A percentile compares a stretch with the other conserved stretches of the same genome.
These are phyloP conservation scores for Myxozyma vanderwaltii DNA, from an alignment of 805 yeast species.

Conservation along the genomic window DNA sequence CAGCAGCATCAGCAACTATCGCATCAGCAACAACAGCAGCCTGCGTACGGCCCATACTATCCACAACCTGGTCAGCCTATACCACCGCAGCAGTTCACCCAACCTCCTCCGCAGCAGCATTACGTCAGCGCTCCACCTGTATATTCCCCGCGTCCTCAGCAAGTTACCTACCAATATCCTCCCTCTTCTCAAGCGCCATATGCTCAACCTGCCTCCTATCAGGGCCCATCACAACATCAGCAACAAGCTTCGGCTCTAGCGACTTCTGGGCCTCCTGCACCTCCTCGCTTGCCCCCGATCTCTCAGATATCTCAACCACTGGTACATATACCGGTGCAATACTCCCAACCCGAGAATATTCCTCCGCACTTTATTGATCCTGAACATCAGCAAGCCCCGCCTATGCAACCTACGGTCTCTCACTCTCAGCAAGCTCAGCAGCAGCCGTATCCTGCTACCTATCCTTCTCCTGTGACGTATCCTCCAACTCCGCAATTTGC, in stretches of 20 bases:
- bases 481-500: conserved; percentile 3
- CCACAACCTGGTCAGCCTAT: neutral
- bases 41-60: neutral
- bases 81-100: neutral
- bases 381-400: neutral
- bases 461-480: neutral
- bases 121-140: neutral
- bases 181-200: neutral
- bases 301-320: conserved; percentile 22
- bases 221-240: neutral
- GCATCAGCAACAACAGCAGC: conserved; percentile 1
- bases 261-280: neutral
- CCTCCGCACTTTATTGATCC: neutral
- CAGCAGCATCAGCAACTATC: conserved; percentile 1
- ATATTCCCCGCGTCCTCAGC: conserved; percentile 12
- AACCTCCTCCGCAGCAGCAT: conserved; percentile 2
- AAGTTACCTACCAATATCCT: neutral
- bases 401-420: neutral
- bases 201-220: neutral
- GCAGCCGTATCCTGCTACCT: conserved; percentile 1
- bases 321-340: neutral
- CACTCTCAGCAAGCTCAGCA: neutral
- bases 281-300: conserved; percentile 24
- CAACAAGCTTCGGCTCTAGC: neutral
- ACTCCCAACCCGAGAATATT: neutral